Percentiles rank a stretch among this genome's conserved stretches.
These are phyloP conservation scores for Cryptococcus sp. DNA, from an alignment of 1,284 basidiomycete genomes.

Conservation along the genomic window DNA sequence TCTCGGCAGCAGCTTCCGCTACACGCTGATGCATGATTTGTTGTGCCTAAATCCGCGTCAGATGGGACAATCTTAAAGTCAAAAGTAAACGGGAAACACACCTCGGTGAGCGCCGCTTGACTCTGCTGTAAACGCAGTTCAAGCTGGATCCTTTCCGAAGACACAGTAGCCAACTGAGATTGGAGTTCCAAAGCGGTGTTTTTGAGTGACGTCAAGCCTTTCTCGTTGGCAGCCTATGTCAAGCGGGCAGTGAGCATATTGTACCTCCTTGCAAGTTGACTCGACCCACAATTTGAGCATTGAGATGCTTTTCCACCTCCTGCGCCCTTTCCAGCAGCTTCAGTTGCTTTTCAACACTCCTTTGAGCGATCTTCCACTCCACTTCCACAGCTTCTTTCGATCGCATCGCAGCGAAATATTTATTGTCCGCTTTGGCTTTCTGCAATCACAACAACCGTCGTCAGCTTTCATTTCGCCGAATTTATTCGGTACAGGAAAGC, in stretches of 20 bases:
- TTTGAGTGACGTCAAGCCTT: constrained; percentile 56
- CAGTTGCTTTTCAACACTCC: constrained; percentile 74
- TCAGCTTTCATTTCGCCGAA: background rate
- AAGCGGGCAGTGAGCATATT: background rate
- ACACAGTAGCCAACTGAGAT: constrained; percentile 54
- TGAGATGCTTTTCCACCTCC: constrained; percentile 66
- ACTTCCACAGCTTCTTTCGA: constrained; percentile 79
- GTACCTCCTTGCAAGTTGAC: background rate
- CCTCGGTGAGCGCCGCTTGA: constrained; percentile 54
- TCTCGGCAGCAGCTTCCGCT: constrained; percentile 44
- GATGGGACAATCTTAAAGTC: no score
- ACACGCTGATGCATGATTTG: constrained; percentile 51
- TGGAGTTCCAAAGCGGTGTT: constrained; percentile 54
- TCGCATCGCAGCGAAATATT: constrained; percentile 87
- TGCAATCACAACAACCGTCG: constrained; percentile 34
- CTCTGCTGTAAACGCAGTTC: constrained; percentile 41
- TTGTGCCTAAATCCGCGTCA: constrained; percentile 26
- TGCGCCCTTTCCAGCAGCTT: constrained; percentile 71
- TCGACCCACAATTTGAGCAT: constrained; percentile 62
- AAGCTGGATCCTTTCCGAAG: constrained; percentile 42
- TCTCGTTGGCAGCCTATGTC: constrained; percentile 59
- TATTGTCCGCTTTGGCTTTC: constrained; percentile 94
- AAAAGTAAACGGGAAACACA: constrained; percentile 23
- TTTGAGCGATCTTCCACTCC: constrained; percentile 69
- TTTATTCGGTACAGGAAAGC: constrained; percentile 4